Conservation (phyloP, 495 filamentous ascomycete species). For the Penicillium alfredii region DNA sequence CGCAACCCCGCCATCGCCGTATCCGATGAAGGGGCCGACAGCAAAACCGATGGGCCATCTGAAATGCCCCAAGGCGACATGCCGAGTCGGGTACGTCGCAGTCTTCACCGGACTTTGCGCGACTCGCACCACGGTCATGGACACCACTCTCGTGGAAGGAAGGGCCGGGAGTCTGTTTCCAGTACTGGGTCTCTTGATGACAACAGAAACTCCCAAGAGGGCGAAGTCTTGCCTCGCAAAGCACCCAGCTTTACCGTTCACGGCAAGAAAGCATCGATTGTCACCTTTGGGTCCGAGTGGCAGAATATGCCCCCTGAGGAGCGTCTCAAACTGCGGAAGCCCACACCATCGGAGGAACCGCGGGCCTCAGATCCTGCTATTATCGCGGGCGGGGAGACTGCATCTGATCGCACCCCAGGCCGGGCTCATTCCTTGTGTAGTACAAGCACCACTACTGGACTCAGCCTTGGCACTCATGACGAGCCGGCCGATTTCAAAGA, state of each 20-base stretch:
- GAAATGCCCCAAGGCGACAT: constrained; percentile 32
- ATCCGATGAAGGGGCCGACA: constrained; percentile 33
- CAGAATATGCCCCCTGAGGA: constrained; percentile 77
- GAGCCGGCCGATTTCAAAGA: constrained; percentile 23
- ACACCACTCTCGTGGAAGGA: constrained; percentile 60
- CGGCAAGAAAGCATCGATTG: constrained; percentile 94
- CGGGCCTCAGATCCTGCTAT: constrained; percentile 34
- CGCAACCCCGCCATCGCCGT: constrained; percentile 31
- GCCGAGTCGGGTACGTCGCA: constrained; percentile 66
- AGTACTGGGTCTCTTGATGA: constrained; percentile 58
- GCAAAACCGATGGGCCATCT: constrained; percentile 29
- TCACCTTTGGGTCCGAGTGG: constrained; percentile 90
- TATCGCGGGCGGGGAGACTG: constrained; percentile 28
- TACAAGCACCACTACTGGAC: constrained; percentile 34
- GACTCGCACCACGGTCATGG: constrained; percentile 66
- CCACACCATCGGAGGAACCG: constrained; percentile 42
- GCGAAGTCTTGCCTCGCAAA: constrained; percentile 67
- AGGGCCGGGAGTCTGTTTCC: constrained; percentile 67
- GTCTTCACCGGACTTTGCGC: constrained; percentile 88
- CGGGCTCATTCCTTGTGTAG: constrained; percentile 35
- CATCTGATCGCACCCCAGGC: constrained; percentile 20
- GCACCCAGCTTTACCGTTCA: constrained; percentile 90
- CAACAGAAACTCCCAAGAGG: constrained; percentile 32
- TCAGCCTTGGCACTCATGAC: constrained; percentile 25
- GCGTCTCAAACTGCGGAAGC: constrained; percentile 54